Evolutionary conservation across 2,329 filamentous ascomycete genomes (phyloP), one percentile per base, ranked within the genome.

Genomic region (Fusarium heterosporum): DNA sequence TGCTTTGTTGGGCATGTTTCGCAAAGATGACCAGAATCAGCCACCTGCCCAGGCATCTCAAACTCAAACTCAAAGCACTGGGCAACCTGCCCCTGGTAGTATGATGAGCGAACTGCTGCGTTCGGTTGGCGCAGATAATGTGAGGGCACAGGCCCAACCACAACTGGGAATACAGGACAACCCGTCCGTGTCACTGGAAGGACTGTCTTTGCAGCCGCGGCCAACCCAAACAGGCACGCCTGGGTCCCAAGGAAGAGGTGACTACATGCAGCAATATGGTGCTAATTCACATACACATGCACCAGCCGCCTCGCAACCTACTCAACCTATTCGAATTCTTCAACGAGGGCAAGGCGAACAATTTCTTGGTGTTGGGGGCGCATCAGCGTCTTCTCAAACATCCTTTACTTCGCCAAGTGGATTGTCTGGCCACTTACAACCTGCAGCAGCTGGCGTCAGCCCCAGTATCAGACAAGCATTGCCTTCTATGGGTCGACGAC

Each of bases 1-100:
- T 17, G 78, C 82, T 9, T 75, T 87, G 19, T 76, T 87, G 14
- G 82, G 79, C 22, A 85, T 87, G 78, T 87, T 88, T 75, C 86
- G 85, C 61, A 81, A 81, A 64, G 66, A 55, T 34, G 64, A 68
- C n/a, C 54, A 64, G 22, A 53, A 49, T 7, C 64, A 50, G 29
- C 47, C 49, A 25, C 62, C 49, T n/a, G 40, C 41, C 6, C 64
- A 67, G 14, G 40, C 41, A 17, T 25, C 57, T 28, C 63, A 66
- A 11, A 22, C 57, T 28, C 63, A 66, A 11, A 22, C 46, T 38
- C 34, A 36, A 36, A 16, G 34, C 34, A 12, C 38, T 30, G 40
- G 40, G 26, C 64, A 70, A 29, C 54, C 48, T 42, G 42, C 52
- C 26, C 38, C 69, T 53, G 66, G 66, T 6, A 65, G 63, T 16